Base-by-base conservation (phyloP, 164 flowering plant genomes). In the Vitis amurensis region DNA sequence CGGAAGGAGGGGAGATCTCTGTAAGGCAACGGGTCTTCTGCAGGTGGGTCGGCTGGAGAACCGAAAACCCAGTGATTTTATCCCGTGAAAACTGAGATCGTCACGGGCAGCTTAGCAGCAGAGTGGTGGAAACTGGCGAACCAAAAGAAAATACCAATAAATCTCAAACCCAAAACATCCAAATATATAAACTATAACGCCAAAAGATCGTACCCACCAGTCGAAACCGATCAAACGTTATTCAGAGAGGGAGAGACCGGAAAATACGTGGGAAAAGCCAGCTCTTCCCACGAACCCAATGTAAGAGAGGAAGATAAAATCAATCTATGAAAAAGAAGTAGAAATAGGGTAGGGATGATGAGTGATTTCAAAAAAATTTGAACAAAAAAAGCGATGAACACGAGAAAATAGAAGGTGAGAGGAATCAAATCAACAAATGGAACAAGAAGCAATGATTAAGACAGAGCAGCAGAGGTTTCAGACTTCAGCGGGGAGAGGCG, bases 31-130 rank as follows among this genome's bases (percentile, higher is more conserved):
- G 60, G 67, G 44, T 37, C 30, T 61, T 73, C 67, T 63, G 51
- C 63, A n/a, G 66, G 44, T 19, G 66, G 70, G 53, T 66, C 15
- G 29, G 66, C 12, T 30, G 15, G 19, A 61, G 11, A 61, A 50
- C 64, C 72, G 73, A 68, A 51, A 68, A 56, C 53, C 63, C 55
- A 55, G 76, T 55, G 58, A 73, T 68, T 29, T 48, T 14, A 30
- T 19, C 29, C 59, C 59, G 59, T 23, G 59, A 57, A 57, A 57
- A 19, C 59, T 57, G 59, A 17, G 29, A 19, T 19, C 56, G 56
- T 53, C n/a, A 53, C 14, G 1, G 56, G n/a, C 56, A 13, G 56
- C 44, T 37, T 6, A 3, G 44, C 44, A 37, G 44, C 44, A 37
- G 4, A 37, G 44, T 6, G 44, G 44, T 37, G 44, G 44, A 37